A percentile compares a stretch with the other conserved stretches of the same genome.
phyloP scores from a whole-genome alignment of 495 filamentous ascomycete species.

The Penicillium herquei region DNA sequence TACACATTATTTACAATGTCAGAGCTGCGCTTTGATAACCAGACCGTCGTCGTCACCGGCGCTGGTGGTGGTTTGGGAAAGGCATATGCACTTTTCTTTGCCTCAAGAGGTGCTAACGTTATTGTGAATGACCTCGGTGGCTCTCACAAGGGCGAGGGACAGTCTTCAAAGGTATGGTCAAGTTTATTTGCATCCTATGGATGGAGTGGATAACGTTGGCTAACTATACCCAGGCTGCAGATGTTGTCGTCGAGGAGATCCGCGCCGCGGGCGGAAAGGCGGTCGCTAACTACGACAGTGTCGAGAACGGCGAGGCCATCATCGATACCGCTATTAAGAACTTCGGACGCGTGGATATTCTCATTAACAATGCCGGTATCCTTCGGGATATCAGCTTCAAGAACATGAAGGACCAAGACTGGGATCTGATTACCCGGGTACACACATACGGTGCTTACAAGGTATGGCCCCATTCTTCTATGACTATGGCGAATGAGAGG shows the following conservation, averaged over 20 bases:
- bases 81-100: constrained; percentile 91
- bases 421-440: constrained; percentile 91
- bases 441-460: constrained; percentile 97
- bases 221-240: constrained; percentile 67
- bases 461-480: constrained; percentile 33
- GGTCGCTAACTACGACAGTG: constrained; percentile 97
- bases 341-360: constrained; percentile 90
- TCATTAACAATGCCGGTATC: constrained; percentile 98
- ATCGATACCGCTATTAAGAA: constrained; percentile 93
- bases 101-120: constrained; percentile 86
- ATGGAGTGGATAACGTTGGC: not conserved
- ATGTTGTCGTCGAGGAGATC: constrained; percentile 95
- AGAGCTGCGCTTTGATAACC: constrained; percentile 88
- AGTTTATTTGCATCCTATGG: not conserved
- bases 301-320: constrained; percentile 90
- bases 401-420: constrained; percentile 97
- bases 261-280: constrained; percentile 89
- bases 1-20: constrained; percentile 53
- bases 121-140: constrained; percentile 97
- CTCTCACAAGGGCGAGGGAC: constrained; percentile 92
- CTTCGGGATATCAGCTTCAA: constrained; percentile 96
- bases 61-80: constrained; percentile 94
- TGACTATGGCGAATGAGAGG: no score
- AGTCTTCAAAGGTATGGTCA: constrained; percentile 69
- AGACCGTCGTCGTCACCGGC: constrained; percentile 95